Base-by-base conservation (phyloP, 2,329 filamentous ascomycete genomes). In the Epichloe gansuensis region DNA sequence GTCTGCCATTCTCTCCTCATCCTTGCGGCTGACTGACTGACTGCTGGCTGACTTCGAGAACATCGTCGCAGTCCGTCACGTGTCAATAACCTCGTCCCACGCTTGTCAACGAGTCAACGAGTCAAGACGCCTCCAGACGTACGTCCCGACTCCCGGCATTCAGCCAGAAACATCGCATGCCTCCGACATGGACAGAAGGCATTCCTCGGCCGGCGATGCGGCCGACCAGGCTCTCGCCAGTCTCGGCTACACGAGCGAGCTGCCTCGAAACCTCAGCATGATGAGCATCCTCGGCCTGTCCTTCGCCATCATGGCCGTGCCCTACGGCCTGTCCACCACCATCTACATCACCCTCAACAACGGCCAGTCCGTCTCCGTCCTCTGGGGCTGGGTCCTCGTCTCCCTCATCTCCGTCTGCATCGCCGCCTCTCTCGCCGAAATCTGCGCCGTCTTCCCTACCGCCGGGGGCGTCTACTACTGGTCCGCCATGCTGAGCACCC, bases 351-450 rank as follows among this genome's bases (percentile, higher is more conserved):
- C 72, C 35, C 71, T 91, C 48, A 82, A 84, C n/a, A 85, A 81
- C 51, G 87, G 87, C 50, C 86, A 87, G 1, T 77, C 83, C 37
- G 82, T 80, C n/a, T 78, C 82, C 55, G 80, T 90, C 41, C 76
- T 91, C 55, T 91, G 85, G 83, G 87, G 86, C 25, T 72, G 84
- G 68, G 52, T 69, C 35, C 73, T 80, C 17, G 78, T 81, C 34
- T 80, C 82, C 46, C 63, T 87, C 55, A 88, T 86, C 69, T 88
- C 87, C 57, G 62, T 88, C 46, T 86, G 82, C 62, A 76, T 88
- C 55, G 83, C 85, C 28, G 77, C 82, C 12, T 86, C 82, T 15
- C 74, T 89, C 42, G 84, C 84, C 55, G 85, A 89, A 65, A 89
- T 86, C 60, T 74, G 85, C 54, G 83, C 81, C 5, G 81, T 82